Percentiles rank a stretch among this genome's conserved stretches.
phyloP scores from a whole-genome alignment of 2,329 filamentous ascomycete genomes.

The Salinomyces thailandicus region DNA sequence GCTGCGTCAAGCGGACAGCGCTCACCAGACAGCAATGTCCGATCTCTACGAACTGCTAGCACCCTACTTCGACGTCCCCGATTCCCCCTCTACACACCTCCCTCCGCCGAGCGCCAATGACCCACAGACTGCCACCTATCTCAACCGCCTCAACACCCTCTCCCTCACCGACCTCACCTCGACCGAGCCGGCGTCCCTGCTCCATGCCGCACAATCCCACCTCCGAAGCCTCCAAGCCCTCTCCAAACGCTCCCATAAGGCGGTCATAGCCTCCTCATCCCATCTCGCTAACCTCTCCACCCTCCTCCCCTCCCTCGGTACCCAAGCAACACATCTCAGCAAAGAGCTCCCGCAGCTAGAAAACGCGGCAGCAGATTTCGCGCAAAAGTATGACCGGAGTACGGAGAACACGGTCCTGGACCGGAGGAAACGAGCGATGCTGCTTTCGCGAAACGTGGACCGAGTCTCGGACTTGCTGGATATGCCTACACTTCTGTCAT shows the following conservation, averaged over 20 bases:
- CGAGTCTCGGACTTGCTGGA: conserved; percentile 84
- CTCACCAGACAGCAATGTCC: conserved; percentile 7
- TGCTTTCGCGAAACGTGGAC: conserved; percentile 78
- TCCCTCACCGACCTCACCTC: conserved; percentile 61
- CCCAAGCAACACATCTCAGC: conserved; percentile 56
- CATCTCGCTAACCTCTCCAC: conserved; percentile 62
- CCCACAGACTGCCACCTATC: conserved; percentile 55
- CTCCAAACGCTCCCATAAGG: conserved; percentile 78
- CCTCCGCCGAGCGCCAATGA: conserved; percentile 35
- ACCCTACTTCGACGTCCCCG: conserved; percentile 45
- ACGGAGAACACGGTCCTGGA: conserved; percentile 54
- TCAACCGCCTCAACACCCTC: conserved; percentile 66
- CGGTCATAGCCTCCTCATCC: conserved; percentile 69
- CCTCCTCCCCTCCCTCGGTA: conserved; percentile 60
- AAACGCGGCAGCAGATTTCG: conserved; percentile 66
- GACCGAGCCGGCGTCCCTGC: conserved; percentile 68
- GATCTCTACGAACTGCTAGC: conserved; percentile 60
- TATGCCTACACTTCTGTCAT: conserved; percentile 72
- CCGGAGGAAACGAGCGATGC: conserved; percentile 64
- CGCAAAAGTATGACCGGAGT: conserved; percentile 68
- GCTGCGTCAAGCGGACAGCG: too few relatives aligned
- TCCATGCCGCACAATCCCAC: conserved; percentile 68
- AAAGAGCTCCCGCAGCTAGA: conserved; percentile 70
- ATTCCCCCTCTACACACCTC: conserved; percentile 29
- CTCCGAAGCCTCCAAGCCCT: conserved; percentile 76